These are phyloP conservation scores for Tilletia caries DNA, from an alignment of 1,284 basidiomycete genomes.

Conservation along the genomic window DNA sequence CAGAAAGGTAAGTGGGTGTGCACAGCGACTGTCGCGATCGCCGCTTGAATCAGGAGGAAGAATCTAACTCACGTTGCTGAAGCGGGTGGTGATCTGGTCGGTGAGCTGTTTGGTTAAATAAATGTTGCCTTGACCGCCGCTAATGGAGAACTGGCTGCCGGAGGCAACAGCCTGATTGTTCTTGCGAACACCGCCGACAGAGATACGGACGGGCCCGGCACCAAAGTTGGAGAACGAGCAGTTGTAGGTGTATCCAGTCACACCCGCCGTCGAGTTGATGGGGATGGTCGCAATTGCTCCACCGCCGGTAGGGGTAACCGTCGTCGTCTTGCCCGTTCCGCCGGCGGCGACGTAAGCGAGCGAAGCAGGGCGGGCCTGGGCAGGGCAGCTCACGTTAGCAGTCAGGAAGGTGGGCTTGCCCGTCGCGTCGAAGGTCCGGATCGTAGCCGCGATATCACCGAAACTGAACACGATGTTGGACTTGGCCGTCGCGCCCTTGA, in stretches of 20 bases:
- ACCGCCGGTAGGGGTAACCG: not conserved
- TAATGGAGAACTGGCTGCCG: not conserved
- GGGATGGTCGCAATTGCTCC: not conserved
- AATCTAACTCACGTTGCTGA: no score
- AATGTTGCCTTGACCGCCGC: conserved; percentile 1
- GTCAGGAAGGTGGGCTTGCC: not conserved
- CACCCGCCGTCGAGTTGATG: not conserved
- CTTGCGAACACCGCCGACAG: not conserved
- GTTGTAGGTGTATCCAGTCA: conserved; percentile 2
- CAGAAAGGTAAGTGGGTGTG: no score
- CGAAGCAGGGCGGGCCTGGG: not conserved
- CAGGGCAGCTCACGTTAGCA: not conserved
- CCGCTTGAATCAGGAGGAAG: no score
- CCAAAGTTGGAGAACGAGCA: conserved; percentile 8
- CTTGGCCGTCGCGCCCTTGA: not conserved
- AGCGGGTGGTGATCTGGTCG: not conserved
- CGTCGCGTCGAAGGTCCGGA: not conserved
- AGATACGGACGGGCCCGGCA: conserved; percentile 6
- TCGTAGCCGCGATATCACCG: not conserved
- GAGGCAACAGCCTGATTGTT: not conserved
- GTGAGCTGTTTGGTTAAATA: not conserved
- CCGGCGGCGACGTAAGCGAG: not conserved
- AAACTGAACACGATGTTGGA: conserved; percentile 3
- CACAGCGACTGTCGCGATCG: no score
- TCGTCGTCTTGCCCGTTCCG: not conserved